A percentile compares a stretch with the other conserved stretches of the same genome.
Conservation (phyloP, 768 basidiomycete species). For the Boletus sp. region DNA sequence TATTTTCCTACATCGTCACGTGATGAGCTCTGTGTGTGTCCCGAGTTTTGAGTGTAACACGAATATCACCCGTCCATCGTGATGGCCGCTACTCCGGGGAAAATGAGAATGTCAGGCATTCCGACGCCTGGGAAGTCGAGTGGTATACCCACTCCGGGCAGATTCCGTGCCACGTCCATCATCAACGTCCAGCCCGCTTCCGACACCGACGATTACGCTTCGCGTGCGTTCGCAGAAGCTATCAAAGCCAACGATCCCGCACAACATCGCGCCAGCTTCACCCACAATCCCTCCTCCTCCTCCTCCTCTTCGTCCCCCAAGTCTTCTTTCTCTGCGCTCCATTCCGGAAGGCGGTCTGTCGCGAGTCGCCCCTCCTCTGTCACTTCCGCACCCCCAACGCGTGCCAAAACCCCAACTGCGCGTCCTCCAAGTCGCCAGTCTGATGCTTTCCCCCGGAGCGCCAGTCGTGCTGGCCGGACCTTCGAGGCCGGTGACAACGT, state of each 20-base stretch:
- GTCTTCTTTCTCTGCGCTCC: constrained; percentile 37
- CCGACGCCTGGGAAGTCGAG: constrained; percentile 47
- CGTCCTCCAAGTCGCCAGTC: constrained; percentile 69
- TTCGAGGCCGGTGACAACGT: constrained; percentile 82
- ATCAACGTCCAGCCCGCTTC: constrained; percentile 36
- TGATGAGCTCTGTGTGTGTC: constrained; percentile 5
- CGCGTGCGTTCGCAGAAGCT: constrained; percentile 75
- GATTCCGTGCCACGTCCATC: constrained; percentile 66
- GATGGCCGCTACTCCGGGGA: constrained; percentile 39
- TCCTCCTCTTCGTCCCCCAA: constrained; percentile 52
- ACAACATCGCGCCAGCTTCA: constrained; percentile 52
- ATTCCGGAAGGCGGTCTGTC: constrained; percentile 43
- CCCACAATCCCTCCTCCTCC: constrained; percentile 40
- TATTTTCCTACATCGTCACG: constrained; percentile 13
- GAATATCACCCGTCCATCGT: neutral
- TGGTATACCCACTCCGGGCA: constrained; percentile 68
- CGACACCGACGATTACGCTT: constrained; percentile 54
- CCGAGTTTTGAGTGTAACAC: neutral
- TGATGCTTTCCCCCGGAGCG: constrained; percentile 50
- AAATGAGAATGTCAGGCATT: constrained; percentile 40
- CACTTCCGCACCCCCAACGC: constrained; percentile 49
- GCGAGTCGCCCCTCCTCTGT: constrained; percentile 62
- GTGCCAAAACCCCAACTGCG: constrained; percentile 53
- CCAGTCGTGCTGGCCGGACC: constrained; percentile 42
- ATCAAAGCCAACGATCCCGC: constrained; percentile 80